phyloP scores from a whole-genome alignment of 1,139 yeast genomes.

The Geotrichum siamense region DNA sequence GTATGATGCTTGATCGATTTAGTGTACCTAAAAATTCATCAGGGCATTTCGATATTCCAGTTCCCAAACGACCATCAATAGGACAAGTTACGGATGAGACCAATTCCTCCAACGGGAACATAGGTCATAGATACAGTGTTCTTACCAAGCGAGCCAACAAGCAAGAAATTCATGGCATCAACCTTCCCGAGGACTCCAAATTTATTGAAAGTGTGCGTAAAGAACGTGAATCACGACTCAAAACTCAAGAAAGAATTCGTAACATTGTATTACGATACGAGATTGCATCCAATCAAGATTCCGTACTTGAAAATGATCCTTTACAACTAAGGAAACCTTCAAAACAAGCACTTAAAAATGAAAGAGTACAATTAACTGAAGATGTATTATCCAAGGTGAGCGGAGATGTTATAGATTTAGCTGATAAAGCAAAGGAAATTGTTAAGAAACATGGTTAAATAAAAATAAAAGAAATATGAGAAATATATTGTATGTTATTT shows the following conservation, averaged over 20 bases:
- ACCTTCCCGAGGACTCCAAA: constrained; percentile 27
- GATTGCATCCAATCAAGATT: constrained; percentile 8
- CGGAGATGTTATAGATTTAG: no score
- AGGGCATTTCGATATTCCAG: constrained; percentile 30
- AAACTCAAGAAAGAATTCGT: constrained; percentile 27
- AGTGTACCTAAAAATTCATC: constrained; percentile 21
- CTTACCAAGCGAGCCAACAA: constrained; percentile 26
- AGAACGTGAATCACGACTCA: constrained; percentile 23
- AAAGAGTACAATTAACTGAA: not conserved
- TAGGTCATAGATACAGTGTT: constrained; percentile 20
- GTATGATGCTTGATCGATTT: constrained; percentile 31
- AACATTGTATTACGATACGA: constrained; percentile 28
- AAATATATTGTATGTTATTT: no score
- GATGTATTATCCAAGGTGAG: not conserved
- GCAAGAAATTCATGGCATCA: constrained; percentile 22
- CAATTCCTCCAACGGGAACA: not conserved
- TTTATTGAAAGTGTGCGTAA: constrained; percentile 25
- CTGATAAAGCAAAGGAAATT: no score
- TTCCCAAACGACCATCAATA: constrained; percentile 23
- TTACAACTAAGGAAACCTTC: not conserved
- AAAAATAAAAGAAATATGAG: no score
- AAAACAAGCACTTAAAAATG: not conserved
- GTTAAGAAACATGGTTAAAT: no score
- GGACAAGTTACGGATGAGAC: not conserved
- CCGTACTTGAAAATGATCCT: constrained; percentile 6